These are phyloP conservation scores for Macrophomina phaseolina DNA, from an alignment of 2,329 filamentous ascomycete species.

Conservation along the genomic window DNA sequence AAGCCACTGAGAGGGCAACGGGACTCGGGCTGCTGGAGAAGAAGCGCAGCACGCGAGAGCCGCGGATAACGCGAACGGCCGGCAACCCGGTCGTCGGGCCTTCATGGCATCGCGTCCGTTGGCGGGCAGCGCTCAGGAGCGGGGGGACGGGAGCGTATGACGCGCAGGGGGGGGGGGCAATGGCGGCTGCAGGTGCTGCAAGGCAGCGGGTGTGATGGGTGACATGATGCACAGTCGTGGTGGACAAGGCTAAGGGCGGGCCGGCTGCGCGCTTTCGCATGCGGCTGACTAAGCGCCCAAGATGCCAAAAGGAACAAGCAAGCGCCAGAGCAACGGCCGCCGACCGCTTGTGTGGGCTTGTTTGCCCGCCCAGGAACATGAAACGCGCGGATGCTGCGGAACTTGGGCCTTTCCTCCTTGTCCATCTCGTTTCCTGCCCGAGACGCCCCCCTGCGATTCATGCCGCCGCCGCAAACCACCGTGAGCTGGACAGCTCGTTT, in stretches of 20 bases:
- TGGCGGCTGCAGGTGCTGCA: not conserved
- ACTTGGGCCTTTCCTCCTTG: not conserved
- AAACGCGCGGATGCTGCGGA: constrained; percentile 9
- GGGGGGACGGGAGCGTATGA: not conserved
- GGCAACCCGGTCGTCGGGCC: not conserved
- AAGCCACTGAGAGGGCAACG: not conserved
- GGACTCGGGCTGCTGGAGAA: not conserved
- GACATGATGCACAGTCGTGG: not conserved
- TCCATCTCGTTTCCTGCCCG: not conserved
- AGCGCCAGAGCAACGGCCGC: not conserved
- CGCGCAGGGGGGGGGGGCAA: not conserved
- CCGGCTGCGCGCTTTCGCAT: too few relatives aligned
- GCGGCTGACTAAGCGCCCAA: not conserved
- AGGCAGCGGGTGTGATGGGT: not conserved
- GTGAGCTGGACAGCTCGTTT: not conserved
- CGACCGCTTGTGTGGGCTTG: constrained; percentile 8
- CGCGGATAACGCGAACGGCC: not conserved
- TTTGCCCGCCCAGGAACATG: not conserved
- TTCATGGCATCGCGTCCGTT: not conserved
- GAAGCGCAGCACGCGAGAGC: not conserved
- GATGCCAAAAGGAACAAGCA: not conserved
- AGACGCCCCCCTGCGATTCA: not conserved
- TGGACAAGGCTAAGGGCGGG: not conserved
- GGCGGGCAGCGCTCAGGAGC: not conserved
- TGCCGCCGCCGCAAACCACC: not conserved